Percentiles rank a stretch among this genome's conserved stretches.
Conservation (phyloP, 2,329 filamentous ascomycete species). For the Fusarium tupiense region DNA sequence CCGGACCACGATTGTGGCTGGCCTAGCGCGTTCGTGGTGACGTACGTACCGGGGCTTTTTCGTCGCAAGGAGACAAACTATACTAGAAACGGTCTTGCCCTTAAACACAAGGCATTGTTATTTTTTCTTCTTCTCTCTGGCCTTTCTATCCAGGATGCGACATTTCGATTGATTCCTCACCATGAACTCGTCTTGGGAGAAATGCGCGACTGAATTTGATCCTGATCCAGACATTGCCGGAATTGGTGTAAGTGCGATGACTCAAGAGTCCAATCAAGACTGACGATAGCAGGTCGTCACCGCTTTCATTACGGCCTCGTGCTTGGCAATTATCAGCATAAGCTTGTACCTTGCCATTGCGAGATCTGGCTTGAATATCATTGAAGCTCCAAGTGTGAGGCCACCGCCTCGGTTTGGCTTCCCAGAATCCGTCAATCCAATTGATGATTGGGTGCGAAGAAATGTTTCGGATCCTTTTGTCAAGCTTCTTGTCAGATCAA, state of each 20-base stretch:
- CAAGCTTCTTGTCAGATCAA: background rate
- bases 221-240: background rate
- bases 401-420: background rate
- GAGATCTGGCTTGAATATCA: background rate
- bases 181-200: background rate
- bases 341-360: background rate
- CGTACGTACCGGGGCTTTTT: background rate
- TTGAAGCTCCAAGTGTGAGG: background rate
- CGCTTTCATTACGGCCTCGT: background rate
- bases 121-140: background rate
- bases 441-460: background rate
- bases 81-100: background rate
- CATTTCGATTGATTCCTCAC: background rate
- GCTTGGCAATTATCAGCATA: background rate
- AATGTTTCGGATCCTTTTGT: background rate
- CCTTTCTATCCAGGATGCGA: too few species aligned
- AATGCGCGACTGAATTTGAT: background rate
- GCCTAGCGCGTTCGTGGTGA: background rate
- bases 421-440: background rate
- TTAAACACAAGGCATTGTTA: background rate
- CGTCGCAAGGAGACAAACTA: background rate
- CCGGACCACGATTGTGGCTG: background rate
- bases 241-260: background rate
- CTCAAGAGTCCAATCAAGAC: fast-evolving
- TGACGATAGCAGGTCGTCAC: background rate